Evolutionary conservation across 306 rosid genomes (phyloP).

Genomic region (Pyrus bretschneideri): DNA sequence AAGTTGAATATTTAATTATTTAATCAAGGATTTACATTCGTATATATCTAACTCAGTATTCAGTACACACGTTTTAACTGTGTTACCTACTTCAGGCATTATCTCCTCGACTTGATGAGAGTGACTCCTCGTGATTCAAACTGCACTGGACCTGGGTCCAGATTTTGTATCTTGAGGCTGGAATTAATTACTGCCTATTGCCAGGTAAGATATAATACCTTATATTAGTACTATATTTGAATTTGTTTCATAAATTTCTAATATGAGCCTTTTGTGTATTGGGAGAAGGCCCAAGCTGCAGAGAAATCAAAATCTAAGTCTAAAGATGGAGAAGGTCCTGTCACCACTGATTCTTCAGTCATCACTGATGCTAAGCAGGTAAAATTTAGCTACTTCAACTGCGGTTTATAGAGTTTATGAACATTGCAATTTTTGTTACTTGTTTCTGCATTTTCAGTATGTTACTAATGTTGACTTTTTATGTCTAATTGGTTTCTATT

Average conservation of each 20-base stretch:
- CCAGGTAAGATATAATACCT: conserved; percentile 44
- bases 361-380: conserved; percentile 38
- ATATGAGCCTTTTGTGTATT: conserved; percentile 11
- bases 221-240: not conserved
- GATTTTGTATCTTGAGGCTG: conserved; percentile 82
- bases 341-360: conserved; percentile 29
- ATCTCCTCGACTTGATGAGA: conserved; percentile 96
- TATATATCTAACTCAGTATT: not conserved
- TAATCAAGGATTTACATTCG: not conserved
- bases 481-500: not conserved
- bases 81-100: conserved; percentile 52
- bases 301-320: conserved; percentile 48
- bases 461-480: not conserved
- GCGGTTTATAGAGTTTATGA: conserved; percentile 9
- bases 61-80: not conserved
- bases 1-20: not conserved
- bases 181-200: conserved; percentile 80
- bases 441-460: not conserved
- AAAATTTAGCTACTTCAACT: conserved; percentile 14
- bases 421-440: not conserved
- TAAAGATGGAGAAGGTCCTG: conserved; percentile 34
- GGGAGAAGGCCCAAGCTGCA: conserved; percentile 54
- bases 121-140: conserved; percentile 98
- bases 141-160: conserved; percentile 76
- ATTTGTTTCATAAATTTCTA: conserved; percentile 12